Percentiles rank a stretch among this genome's conserved stretches.
Conservation (phyloP, 768 basidiomycete genomes). For the Fomitopsis pulvina region DNA sequence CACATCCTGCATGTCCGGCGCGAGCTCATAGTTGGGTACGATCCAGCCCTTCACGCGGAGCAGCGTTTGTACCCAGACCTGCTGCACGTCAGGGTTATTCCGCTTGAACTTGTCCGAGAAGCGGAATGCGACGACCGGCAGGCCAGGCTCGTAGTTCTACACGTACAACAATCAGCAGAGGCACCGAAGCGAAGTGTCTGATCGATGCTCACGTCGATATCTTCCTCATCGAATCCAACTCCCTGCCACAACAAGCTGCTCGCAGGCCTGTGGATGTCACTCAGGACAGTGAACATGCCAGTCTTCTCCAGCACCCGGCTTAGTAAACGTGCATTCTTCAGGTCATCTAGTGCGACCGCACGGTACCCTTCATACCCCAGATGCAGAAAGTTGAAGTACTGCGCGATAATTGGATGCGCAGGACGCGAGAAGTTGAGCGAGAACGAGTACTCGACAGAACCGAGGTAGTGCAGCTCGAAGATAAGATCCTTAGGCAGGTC, state of each 20-base stretch:
- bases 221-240: no score
- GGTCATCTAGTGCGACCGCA: conserved; percentile 36
- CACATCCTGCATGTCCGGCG: conserved; percentile 40
- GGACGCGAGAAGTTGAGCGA: conserved; percentile 58
- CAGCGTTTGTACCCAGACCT: no score
- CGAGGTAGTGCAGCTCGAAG: conserved; percentile 50
- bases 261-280: conserved; percentile 46
- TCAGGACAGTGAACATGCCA: conserved; percentile 44
- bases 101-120: conserved; percentile 48
- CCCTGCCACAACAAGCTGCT: no score
- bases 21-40: no score
- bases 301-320: conserved; percentile 54
- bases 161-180: conserved; percentile 6
- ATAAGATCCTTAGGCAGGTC: conserved; percentile 62
- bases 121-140: conserved; percentile 47
- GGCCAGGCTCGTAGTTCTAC: conserved; percentile 41
- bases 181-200: conserved; percentile 47
- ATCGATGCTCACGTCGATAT: no score
- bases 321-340: conserved; percentile 56
- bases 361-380: conserved; percentile 52
- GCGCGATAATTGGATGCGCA: conserved; percentile 52
- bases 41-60: no score
- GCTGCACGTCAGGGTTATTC: conserved; percentile 49
- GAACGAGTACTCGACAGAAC: conserved; percentile 67
- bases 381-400: conserved; percentile 59